Conservation (phyloP, 2,329 filamentous ascomycete species). For the Monilinia vaccinii-corymbosi region DNA sequence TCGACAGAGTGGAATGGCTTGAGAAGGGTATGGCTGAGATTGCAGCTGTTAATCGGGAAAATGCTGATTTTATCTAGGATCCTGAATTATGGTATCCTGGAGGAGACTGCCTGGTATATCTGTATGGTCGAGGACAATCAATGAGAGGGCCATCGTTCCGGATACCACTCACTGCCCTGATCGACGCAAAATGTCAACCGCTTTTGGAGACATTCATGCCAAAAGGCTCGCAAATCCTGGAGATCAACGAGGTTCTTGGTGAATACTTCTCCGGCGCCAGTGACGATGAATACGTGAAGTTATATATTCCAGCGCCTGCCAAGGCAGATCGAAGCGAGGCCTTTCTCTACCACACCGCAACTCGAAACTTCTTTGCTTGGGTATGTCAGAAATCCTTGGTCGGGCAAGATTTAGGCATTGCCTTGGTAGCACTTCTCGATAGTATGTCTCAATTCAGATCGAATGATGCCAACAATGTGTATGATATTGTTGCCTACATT, state of each 20-base stretch:
- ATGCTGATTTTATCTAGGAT: slow-evolving; percentile 43
- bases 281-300: slow-evolving; percentile 34
- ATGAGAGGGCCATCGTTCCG: slow-evolving; percentile 58
- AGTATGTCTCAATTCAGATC: slow-evolving; percentile 55
- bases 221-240: slow-evolving; percentile 13
- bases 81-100: slow-evolving; percentile 59
- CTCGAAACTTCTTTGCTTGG: slow-evolving; percentile 70
- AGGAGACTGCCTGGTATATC: slow-evolving; percentile 61
- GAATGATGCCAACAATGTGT: slow-evolving; percentile 43
- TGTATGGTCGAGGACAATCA: slow-evolving; percentile 58
- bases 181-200: slow-evolving; percentile 48
- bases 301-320: slow-evolving; percentile 61
- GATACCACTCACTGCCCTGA: slow-evolving; percentile 49
- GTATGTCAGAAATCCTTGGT: slow-evolving; percentile 57
- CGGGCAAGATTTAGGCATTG: slow-evolving; percentile 53
- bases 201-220: slow-evolving; percentile 47
- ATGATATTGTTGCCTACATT: slow-evolving; percentile 56
- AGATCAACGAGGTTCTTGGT: neutral
- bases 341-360: slow-evolving; percentile 56
- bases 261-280: neutral
- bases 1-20: slow-evolving; percentile 36
- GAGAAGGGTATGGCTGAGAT: slow-evolving; percentile 32
- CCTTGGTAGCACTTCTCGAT: slow-evolving; percentile 55
- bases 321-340: slow-evolving; percentile 43
- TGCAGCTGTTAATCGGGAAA: neutral